Conservation (phyloP, 73 alveolate genomes). For the Paramecium octaurelia region DNA sequence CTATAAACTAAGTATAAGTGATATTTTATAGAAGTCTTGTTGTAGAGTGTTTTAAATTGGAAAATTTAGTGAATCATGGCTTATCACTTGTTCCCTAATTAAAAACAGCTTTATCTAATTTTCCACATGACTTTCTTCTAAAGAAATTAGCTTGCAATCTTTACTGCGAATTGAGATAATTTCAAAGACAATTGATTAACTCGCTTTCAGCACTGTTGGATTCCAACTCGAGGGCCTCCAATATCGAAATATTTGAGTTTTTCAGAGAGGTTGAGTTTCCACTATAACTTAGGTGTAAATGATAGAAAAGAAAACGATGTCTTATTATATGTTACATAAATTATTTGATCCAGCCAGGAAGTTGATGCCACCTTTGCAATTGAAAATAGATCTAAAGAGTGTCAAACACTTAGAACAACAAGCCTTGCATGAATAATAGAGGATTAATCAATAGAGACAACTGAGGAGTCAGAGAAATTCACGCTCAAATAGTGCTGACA, state of each 20-base stretch:
- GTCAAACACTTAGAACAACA: slow-evolving; percentile 23
- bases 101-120: slow-evolving; percentile 5
- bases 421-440: slow-evolving; percentile 13
- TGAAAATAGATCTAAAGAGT: slow-evolving; percentile 19
- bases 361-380: slow-evolving; percentile 19
- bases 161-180: slow-evolving; percentile 7
- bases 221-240: not conserved
- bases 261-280: slow-evolving; percentile 4
- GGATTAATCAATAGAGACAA: not conserved
- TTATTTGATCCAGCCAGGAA: slow-evolving; percentile 24
- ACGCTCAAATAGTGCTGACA: not conserved
- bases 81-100: slow-evolving; percentile 25
- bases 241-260: slow-evolving; percentile 30
- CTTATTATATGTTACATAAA: slow-evolving; percentile 15
- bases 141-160: slow-evolving; percentile 34
- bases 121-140: slow-evolving; percentile 49
- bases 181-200: not conserved
- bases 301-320: slow-evolving; percentile 29
- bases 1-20: not conserved
- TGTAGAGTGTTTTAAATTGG: slow-evolving; percentile 34
- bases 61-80: slow-evolving; percentile 41
- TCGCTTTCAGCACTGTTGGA: slow-evolving; percentile 22
- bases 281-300: not conserved
- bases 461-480: not conserved
- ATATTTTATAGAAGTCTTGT: not conserved